phyloP scores from a whole-genome alignment of 192 early-diverging fungal genomes.

The Polychytrium aggregatum region DNA sequence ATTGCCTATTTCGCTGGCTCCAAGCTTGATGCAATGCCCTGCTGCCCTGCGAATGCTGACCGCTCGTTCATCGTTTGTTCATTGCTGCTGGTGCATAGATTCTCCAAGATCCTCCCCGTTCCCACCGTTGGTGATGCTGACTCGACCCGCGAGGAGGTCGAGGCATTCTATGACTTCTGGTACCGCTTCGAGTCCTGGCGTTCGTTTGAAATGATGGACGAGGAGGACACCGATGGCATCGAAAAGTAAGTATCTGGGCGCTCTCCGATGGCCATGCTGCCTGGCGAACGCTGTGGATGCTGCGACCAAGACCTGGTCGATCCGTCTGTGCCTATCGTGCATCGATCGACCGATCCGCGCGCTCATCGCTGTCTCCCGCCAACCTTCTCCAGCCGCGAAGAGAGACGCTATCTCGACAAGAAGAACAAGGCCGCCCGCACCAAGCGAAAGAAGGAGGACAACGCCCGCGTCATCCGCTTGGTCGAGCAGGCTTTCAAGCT shows the following conservation, averaged over 20 bases:
- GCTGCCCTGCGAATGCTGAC: too few relatives aligned
- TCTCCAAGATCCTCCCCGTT: slow-evolving; percentile 84
- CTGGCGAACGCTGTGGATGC: too few relatives aligned
- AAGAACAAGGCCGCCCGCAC: slow-evolving; percentile 91
- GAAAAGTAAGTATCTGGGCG: slow-evolving; percentile 44
- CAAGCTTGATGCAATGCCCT: too few relatives aligned
- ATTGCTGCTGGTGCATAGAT: too few relatives aligned
- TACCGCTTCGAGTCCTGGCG: slow-evolving; percentile 89
- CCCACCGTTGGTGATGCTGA: slow-evolving; percentile 65
- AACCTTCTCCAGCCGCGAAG: slow-evolving; percentile 90
- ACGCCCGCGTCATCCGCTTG: slow-evolving; percentile 67
- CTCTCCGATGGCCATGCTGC: background rate
- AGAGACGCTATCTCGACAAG: slow-evolving; percentile 88
- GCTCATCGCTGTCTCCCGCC: too few relatives aligned
- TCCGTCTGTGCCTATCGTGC: too few relatives aligned
- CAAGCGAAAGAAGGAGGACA: slow-evolving; percentile 96
- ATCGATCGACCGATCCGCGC: too few relatives aligned
- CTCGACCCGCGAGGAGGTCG: slow-evolving; percentile 52
- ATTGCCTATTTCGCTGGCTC: background rate
- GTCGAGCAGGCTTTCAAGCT: slow-evolving; percentile 72
- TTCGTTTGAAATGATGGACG: slow-evolving; percentile 94
- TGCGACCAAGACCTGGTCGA: too few relatives aligned
- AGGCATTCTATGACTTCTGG: slow-evolving; percentile 70
- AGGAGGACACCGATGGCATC: slow-evolving; percentile 82
- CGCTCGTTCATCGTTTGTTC: too few relatives aligned